phyloP scores from a whole-genome alignment of 139 green algal species.

The Auxenochlorella pyrenoidosa region DNA sequence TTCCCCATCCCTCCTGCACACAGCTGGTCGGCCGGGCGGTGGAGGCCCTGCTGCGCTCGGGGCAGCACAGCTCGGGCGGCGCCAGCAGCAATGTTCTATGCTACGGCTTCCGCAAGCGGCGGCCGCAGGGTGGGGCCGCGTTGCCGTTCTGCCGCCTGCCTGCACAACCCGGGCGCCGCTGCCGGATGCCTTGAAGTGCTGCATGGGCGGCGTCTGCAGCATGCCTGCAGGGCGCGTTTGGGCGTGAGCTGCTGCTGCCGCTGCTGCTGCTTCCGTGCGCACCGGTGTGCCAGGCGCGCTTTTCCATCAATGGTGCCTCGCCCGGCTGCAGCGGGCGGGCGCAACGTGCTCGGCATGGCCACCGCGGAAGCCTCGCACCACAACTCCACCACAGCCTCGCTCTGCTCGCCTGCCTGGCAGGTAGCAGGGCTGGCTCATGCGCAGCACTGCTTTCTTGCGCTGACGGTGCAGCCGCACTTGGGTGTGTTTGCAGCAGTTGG shows the following conservation, averaged over 20 bases:
- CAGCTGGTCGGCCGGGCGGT: conserved; percentile 70
- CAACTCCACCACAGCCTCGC: conserved; percentile 46
- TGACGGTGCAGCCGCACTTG: too few species aligned
- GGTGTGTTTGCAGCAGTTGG: too few species aligned
- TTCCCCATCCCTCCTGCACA: neutral
- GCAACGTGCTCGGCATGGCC: conserved; percentile 47
- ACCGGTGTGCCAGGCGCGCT: neutral
- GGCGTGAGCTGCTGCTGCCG: neutral
- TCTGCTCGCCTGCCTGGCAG: conserved; percentile 38
- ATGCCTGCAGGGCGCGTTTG: too few species aligned
- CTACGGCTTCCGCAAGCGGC: conserved; percentile 63
- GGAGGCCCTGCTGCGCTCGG: conserved; percentile 54
- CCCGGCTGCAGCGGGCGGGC: neutral
- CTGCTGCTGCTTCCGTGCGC: neutral
- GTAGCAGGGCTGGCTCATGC: neutral
- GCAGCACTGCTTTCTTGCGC: too few species aligned
- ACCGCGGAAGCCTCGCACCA: conserved; percentile 50
- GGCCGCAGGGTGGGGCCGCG: neutral
- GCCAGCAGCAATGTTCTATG: conserved; percentile 62
- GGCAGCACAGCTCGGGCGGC: neutral
- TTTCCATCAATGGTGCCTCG: neutral
- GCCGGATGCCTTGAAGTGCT: neutral
- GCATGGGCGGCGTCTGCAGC: neutral
- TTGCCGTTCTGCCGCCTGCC: neutral
- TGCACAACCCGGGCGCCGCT: neutral